Conservation (phyloP, 345 rosid genomes). For the Gossypium rotundifolium region DNA sequence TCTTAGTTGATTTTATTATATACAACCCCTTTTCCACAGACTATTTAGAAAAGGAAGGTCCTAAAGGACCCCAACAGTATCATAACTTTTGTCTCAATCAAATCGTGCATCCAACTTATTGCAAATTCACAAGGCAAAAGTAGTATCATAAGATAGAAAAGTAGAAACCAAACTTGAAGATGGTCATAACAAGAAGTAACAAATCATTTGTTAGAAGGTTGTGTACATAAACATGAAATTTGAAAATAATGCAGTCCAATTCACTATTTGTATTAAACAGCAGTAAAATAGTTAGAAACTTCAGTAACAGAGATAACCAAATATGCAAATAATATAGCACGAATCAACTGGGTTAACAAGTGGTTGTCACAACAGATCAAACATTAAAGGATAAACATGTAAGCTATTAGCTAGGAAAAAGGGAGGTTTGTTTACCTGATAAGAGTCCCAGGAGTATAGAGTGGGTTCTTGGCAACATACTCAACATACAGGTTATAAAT, state of each 20-base stretch:
- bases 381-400: background rate
- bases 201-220: background rate
- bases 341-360: background rate
- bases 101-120: background rate
- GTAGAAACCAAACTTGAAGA: background rate
- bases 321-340: background rate
- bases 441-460: conserved; percentile 75
- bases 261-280: background rate
- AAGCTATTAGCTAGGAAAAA: background rate
- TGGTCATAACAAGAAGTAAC: background rate
- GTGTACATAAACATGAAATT: background rate
- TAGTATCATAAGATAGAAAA: background rate
- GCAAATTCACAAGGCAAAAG: background rate
- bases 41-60: background rate
- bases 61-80: background rate
- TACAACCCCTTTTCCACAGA: background rate
- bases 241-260: background rate
- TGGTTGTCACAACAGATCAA: background rate
- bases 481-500: conserved; percentile 89
- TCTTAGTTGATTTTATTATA: background rate
- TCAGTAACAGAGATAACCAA: background rate
- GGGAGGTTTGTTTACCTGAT: conserved; percentile 47
- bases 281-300: background rate
- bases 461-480: conserved; percentile 69
- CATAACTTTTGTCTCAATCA: background rate